These are phyloP conservation scores for Arctium lappa DNA, from an alignment of 129 eudicot species.

Conservation along the genomic window DNA sequence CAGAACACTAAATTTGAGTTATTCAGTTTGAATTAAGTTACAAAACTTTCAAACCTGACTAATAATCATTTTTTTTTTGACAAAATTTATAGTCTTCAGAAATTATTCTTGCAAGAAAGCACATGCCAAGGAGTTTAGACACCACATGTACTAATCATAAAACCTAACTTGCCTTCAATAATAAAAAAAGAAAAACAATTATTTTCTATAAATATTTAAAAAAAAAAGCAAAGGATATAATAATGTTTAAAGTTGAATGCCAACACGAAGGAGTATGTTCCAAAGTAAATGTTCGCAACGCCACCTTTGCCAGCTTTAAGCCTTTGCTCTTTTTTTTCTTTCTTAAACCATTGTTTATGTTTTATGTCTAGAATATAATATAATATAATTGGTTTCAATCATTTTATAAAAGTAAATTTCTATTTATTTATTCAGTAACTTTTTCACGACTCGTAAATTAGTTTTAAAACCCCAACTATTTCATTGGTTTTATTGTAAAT, in stretches of 20 bases:
- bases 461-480: too few species aligned
- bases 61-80: background rate
- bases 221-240: conserved; percentile 8
- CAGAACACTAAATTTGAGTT: too few species aligned
- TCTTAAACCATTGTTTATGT: background rate
- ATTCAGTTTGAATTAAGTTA: background rate
- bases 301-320: conserved; percentile 2
- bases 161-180: conserved; percentile 21
- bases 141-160: conserved; percentile 22
- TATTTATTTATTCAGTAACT: too few species aligned
- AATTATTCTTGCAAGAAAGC: conserved; percentile 3
- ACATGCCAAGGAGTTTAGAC: conserved; percentile 28
- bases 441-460: too few species aligned
- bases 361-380: background rate
- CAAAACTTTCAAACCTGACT: too few species aligned
- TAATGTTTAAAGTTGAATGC: conserved; percentile 1
- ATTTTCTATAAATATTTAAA: background rate
- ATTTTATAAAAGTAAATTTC: too few species aligned
- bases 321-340: background rate
- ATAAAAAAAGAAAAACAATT: background rate
- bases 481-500: too few species aligned
- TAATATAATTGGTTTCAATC: too few species aligned
- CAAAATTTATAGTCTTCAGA: too few species aligned
- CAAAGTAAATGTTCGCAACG: conserved; percentile 4
- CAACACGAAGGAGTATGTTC: conserved; percentile 13